Evolutionary conservation across 768 basidiomycete genomes (phyloP), one percentile per base, ranked within the genome.

Genomic region (Amanita phalloides): DNA sequence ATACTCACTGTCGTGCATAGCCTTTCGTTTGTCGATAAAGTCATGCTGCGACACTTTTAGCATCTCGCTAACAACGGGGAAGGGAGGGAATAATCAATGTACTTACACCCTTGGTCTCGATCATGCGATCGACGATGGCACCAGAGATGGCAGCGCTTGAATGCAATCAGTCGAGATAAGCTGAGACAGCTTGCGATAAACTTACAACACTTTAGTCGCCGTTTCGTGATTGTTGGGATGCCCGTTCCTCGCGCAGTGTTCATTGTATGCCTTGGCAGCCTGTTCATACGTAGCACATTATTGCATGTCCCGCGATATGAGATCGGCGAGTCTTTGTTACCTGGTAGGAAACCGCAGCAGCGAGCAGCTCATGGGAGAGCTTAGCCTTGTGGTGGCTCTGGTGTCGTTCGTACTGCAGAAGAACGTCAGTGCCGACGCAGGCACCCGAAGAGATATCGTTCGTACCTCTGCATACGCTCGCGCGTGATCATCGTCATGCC

Each of bases 271-370:
- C 61, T 82, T 85, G 43, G 73, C 75, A 53, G 84, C 85, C 81
- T 80, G 53, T 17, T 25, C 26, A 17, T 17, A 17, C 17, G 17
- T 17, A 17, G 17, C 17, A 17, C 17, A 17, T 17, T 17, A 17
- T 17, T 0, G 17, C 17, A 17, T 17, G 17, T 17, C 17, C 17
- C 17, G 17, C 17, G 17, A 17, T 17, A 17, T 17, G 17, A 17
- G 1, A 1, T 17, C 17, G 1, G 1, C 17, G 17, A 1, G 1
- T 17, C 6, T 9, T 30, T 7, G 7, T 9, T 30, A 78, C 82
- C 72, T 79, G 81, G 64, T 72, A 86, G 28, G 81, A 65, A 6
- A 83, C 85, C 36, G 85, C 85, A 41, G 66, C 82, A 45, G 81
- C 79, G 55, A 87, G 72, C 41, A 86, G 61, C 65, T 87, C 80